A percentile compares a stretch with the other conserved stretches of the same genome.
These are phyloP conservation scores for Geotrichum ghanense DNA, from an alignment of 805 yeast genomes.

Conservation along the genomic window DNA sequence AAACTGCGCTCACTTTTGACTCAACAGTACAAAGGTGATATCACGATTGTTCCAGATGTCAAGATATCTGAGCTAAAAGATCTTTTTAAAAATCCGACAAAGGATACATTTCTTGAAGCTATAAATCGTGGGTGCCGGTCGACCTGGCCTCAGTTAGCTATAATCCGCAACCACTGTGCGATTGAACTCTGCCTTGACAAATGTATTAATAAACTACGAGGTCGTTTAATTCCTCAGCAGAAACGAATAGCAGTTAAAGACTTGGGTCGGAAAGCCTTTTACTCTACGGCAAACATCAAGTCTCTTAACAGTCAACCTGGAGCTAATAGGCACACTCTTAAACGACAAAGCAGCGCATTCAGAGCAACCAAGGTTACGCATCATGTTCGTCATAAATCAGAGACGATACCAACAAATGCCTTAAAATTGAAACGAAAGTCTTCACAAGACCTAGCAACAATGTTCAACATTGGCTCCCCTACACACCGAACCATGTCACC, in stretches of 20 bases:
- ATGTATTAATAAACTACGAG: constrained; percentile 58
- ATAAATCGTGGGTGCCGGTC: constrained; percentile 79
- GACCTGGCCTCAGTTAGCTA: constrained; percentile 84
- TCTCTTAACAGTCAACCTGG: background rate
- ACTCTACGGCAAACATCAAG: background rate
- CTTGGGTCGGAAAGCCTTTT: background rate
- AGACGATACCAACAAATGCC: background rate
- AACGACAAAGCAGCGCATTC: background rate
- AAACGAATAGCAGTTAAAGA: background rate
- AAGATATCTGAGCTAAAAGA: constrained; percentile 44
- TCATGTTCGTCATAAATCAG: constrained; percentile 1
- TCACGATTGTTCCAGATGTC: constrained; percentile 80
- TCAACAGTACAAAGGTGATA: constrained; percentile 87
- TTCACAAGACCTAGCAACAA: background rate
- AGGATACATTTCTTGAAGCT: constrained; percentile 58
- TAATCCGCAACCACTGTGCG: constrained; percentile 81
- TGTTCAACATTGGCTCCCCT: background rate
- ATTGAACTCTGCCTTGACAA: constrained; percentile 79
- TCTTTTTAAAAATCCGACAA: constrained; percentile 70
- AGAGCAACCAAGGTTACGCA: background rate
- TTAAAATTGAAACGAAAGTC: background rate
- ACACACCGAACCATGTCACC: background rate
- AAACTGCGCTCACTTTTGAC: constrained; percentile 65
- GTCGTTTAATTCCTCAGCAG: constrained; percentile 11
- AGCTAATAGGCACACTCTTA: background rate